A percentile compares a stretch with the other conserved stretches of the same genome.
Evolutionary conservation across 2,329 filamentous ascomycete species (phyloP).

Genomic region (Trichoderma aggressivum): DNA sequence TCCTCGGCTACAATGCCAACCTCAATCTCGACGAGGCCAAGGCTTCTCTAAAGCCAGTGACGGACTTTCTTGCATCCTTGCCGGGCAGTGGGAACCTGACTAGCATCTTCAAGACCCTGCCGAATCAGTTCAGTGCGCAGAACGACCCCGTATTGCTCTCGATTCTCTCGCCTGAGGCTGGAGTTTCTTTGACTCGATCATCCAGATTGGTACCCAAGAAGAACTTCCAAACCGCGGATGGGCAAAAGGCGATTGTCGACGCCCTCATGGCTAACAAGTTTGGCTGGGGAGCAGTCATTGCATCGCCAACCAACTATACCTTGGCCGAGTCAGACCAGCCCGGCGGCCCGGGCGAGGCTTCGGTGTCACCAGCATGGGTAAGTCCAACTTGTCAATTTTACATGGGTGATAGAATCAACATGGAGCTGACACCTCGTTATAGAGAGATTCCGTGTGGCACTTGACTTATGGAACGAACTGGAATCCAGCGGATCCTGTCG

Average conservation of each 20-base stretch:
- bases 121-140: constrained; percentile 8
- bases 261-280: neutral
- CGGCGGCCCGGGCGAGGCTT: constrained; percentile 8
- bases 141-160: constrained; percentile 1
- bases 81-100: neutral
- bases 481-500: constrained; percentile 16
- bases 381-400: neutral
- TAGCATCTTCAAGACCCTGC: neutral
- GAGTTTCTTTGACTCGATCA: constrained; percentile 12
- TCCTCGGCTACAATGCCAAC: neutral
- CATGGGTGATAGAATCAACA: neutral
- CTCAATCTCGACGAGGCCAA: neutral
- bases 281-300: neutral
- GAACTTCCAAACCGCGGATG: neutral
- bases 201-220: constrained; percentile 1
- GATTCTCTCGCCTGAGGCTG: constrained; percentile 8
- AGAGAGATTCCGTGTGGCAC: constrained; percentile 2
- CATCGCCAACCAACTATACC: neutral
- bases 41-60: neutral
- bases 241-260: constrained; percentile 3
- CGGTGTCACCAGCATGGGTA: constrained; percentile 16
- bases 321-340: constrained; percentile 11
- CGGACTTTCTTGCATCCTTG: neutral
- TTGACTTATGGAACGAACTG: constrained; percentile 19
- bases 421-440: neutral